A percentile compares a stretch with the other conserved stretches of the same genome.
These are phyloP conservation scores for Teunomyces cretensis DNA, from an alignment of 805 yeast species.

Conservation along the genomic window DNA sequence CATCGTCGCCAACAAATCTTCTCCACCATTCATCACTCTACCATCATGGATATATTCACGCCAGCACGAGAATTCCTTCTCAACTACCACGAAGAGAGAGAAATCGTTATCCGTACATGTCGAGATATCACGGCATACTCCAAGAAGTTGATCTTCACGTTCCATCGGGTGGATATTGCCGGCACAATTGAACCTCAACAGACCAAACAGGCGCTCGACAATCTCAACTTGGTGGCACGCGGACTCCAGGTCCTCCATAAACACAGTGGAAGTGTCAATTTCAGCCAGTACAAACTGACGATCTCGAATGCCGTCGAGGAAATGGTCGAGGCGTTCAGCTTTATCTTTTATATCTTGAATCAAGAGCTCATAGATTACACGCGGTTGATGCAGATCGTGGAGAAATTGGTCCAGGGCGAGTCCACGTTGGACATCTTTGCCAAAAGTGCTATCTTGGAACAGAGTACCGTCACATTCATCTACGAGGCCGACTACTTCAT, in stretches of 20 bases:
- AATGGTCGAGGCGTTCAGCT: constrained; percentile 27
- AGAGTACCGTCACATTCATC: constrained; percentile 9
- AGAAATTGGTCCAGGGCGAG: not conserved
- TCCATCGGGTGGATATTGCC: constrained; percentile 16
- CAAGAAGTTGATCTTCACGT: constrained; percentile 31
- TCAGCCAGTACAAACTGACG: constrained; percentile 15
- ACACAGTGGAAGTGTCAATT: constrained; percentile 10
- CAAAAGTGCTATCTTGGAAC: not conserved
- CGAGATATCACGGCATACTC: constrained; percentile 40
- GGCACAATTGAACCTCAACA: not conserved
- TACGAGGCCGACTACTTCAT: constrained; percentile 32
- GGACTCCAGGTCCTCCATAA: not conserved
- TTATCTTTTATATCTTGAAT: constrained; percentile 16
- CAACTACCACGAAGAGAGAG: constrained; percentile 31
- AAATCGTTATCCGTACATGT: constrained; percentile 30
- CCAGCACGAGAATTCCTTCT: constrained; percentile 21
- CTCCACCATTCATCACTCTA: not conserved
- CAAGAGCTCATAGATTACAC: constrained; percentile 13
- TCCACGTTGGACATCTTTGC: not conserved
- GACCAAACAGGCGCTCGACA: constrained; percentile 12
- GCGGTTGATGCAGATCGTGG: constrained; percentile 6
- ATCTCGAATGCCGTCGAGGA: constrained; percentile 26
- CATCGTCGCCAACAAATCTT: too few relatives aligned
- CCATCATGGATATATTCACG: constrained; percentile 10
- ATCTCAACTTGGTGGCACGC: constrained; percentile 12